A percentile compares a stretch with the other conserved stretches of the same genome.
Evolutionary conservation across 305 asterid species (phyloP).

Genomic region (Petunia hybrid): DNA sequence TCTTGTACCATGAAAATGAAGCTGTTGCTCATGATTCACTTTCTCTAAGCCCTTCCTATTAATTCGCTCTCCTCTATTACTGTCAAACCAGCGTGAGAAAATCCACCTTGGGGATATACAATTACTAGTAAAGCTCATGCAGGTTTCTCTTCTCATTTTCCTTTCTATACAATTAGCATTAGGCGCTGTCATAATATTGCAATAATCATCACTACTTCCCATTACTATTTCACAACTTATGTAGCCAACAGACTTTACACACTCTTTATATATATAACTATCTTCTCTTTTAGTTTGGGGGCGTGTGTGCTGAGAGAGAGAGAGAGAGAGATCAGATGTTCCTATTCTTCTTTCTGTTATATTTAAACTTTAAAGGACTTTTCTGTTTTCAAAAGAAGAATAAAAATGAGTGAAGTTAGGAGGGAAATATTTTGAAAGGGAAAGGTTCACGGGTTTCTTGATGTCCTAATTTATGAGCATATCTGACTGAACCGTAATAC

Average conservation of each 20-base stretch:
- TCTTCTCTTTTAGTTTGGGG: neutral
- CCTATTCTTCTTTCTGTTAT: neutral
- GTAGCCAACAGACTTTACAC: neutral
- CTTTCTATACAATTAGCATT: constrained; percentile 20
- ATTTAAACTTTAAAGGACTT: too few species aligned
- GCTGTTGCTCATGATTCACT: constrained; percentile 25
- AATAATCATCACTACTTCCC: constrained; percentile 40
- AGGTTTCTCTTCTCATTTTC: constrained; percentile 38
- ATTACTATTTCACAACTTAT: neutral
- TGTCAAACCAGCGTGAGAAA: constrained; percentile 49
- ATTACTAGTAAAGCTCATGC: constrained; percentile 47
- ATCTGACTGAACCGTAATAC: constrained; percentile 2
- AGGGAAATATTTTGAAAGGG: constrained; percentile 19
- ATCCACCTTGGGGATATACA: constrained; percentile 60
- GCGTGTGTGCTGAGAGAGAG: too few species aligned
- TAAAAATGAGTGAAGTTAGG: neutral
- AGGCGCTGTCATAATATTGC: constrained; percentile 35
- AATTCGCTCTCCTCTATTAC: constrained; percentile 25
- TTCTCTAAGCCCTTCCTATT: constrained; percentile 31
- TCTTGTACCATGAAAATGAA: neutral
- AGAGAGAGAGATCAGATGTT: neutral
- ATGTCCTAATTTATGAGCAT: constrained; percentile 17
- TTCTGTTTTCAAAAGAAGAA: neutral
- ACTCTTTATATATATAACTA: neutral
- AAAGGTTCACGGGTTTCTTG: constrained; percentile 25